Base-by-base conservation (phyloP, 495 filamentous ascomycete species). In the Aspergillus campestris region DNA sequence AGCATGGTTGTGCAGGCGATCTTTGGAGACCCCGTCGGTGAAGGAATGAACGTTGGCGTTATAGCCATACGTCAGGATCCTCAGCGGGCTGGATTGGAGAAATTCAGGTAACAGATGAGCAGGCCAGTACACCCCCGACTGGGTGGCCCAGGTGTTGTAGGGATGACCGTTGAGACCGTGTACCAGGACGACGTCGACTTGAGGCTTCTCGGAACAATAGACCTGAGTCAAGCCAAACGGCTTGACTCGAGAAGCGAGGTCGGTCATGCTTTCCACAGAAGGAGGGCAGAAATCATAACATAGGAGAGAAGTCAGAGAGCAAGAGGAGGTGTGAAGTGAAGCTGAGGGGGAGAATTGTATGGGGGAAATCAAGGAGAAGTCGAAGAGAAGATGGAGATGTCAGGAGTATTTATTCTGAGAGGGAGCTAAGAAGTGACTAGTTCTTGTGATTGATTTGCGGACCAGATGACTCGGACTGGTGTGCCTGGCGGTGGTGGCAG, bases 111-210 rank as follows among this genome's bases (percentile, higher is more conserved):
- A 70, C 8, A 94, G 71, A 49, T 90, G 81, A 10, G 72, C 62
- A 0, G 87, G 84, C 88, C 88, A 92, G 66, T 86, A 87, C 33
- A 80, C 75, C 34, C 77, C 77, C 34, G 73, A 69, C 39, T 72
- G 73, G 32, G 78, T 75, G 11, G 82, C 83, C 88, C 88, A 94
- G 37, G 85, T 86, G 43, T 77, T 75, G 24, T 81, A 65, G 1
- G 87, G 85, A 43, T 87, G 73, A 14, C 88, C 88, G 53, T 90
- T 90, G 28, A 94, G 70, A 40, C 88, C 88, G 58, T 94, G 88
- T 34, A 94, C 86, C 38, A 89, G 77, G 8, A 89, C 81, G 31
- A 89, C 79, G 54, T 70, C 67, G 7, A 70, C 64, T 6, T 59
- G 59, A 29, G 65, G 60, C 38, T 55, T 55, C 10, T 60, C 57